Conservation (phyloP, 306 rosid genomes). For the Fragaria vesca region DNA sequence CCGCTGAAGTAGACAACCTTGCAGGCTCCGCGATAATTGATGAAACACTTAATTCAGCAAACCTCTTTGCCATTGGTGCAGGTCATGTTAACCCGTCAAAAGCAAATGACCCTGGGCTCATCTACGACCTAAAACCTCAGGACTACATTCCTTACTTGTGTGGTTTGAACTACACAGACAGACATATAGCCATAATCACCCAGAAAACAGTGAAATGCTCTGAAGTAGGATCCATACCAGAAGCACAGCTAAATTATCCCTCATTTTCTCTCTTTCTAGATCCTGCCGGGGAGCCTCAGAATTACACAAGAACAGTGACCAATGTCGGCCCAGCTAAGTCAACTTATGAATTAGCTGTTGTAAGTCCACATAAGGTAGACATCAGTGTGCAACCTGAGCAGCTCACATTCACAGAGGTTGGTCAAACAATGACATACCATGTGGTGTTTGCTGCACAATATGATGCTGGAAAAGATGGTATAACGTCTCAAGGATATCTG, state of each 20-base stretch:
- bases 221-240: constrained; percentile 10
- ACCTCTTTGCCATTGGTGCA: constrained; percentile 42
- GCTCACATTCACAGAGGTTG: constrained; percentile 36
- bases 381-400: constrained; percentile 26
- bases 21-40: not conserved
- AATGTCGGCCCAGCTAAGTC: constrained; percentile 43
- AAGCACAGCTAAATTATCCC: constrained; percentile 49
- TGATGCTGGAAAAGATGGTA: not conserved
- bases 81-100: constrained; percentile 55
- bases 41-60: constrained; percentile 2
- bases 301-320: constrained; percentile 36
- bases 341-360: constrained; percentile 18
- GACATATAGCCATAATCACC: constrained; percentile 25
- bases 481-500: constrained; percentile 30
- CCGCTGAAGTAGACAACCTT: not conserved
- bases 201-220: constrained; percentile 32
- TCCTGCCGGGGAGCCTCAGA: constrained; percentile 6
- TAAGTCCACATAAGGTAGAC: constrained; percentile 20
- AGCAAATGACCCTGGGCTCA: constrained; percentile 50
- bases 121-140: constrained; percentile 36
- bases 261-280: constrained; percentile 28
- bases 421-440: constrained; percentile 24
- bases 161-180: constrained; percentile 45
- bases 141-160: constrained; percentile 55
- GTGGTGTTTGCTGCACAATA: constrained; percentile 24